Evolutionary conservation across 164 flowering plant genomes (phyloP), one percentile per base, ranked within the genome.

Genomic region (Vitis cinerea): DNA sequence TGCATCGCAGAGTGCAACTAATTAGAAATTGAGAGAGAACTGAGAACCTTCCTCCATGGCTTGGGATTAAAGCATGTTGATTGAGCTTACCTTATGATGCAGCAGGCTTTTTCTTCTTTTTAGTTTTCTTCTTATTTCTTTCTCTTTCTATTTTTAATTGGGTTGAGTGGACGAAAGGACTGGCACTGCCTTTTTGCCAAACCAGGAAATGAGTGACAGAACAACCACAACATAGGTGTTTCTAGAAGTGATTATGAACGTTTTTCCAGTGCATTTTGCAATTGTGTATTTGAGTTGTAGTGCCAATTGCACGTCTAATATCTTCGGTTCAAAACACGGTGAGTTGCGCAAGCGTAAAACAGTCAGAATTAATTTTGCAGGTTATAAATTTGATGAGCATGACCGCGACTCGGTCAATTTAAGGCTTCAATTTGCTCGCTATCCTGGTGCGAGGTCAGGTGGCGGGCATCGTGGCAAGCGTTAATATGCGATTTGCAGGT

Each of bases 381-480:
- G 98, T 90, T 93, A 93, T 78, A 83, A 75, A 77, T 86, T 93
- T 29, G 98, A 93, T 64, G 98, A 93, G 83, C 88, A 86, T 78
- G 97, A 90, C 75, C 90, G 88, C 23, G 91, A 90, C 59, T 87
- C 97, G 29, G 81, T 80, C 77, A 62, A 56, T 66, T 80, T 91
- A 81, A 86, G 97, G 90, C 80, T 93, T 76, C 97, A 93, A 77
- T 93, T 91, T 75, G 91, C 98, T 82, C 97, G 98, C 82, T 77
- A 77, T 80, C 98, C 98, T 81, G 97, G 98, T 83, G 93, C 93
- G 17, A 87, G 97, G 86, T 85, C 98, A 69, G 93, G 93, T 83
- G 87, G 93, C 56, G 89, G 94, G 83, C 80, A 80, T 78, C 96
- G 93, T 77, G 90, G 97, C 56, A 88, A 79, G 67, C 95, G 90